Evolutionary conservation across 2,329 filamentous ascomycete genomes (phyloP), one percentile per base, ranked within the genome.

Genomic region (Ceratocystiopsis brevicomis): DNA sequence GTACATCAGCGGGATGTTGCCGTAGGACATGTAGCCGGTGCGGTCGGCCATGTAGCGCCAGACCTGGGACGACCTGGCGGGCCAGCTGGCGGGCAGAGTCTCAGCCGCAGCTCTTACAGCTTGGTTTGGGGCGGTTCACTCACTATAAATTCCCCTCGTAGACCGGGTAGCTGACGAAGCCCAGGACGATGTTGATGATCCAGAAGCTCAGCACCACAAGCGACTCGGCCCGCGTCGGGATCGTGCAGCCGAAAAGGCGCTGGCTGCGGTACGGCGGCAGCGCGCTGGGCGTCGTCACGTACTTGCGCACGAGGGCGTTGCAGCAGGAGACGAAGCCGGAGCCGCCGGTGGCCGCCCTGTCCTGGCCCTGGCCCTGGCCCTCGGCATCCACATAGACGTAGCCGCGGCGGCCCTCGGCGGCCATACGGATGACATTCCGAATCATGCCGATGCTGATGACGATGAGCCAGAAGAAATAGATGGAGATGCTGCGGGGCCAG

Each of bases 21-120:
- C 45, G 15, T 49, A 47, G 5, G 41, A 38, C 35, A 51, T 39
- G 32, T 38, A 45, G 32, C 52, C 52, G 3, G 51, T 50, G 21
- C 52, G 51, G 35, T 51, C 48, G 18, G 47, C 43, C 5, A 52
- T 15, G 18, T 47, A 50, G 15, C 45, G 37, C 45, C 43, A 48
- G 37, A 51, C 30, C 38, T 49, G 48, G 6, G 47, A 11, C 1
- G 50, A 36, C 30, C 1, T 21, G n/a, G n/a, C 9, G 15, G 33
- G 0, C 13, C 16, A 47, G 34, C 40, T 44, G 30, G n/a, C n/a
- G n/a, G n/a, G n/a, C n/a, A n/a, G n/a, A n/a, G n/a, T n/a, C n/a
- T n/a, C n/a, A n/a, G n/a, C n/a, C n/a, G n/a, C n/a, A n/a, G n/a
- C n/a, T n/a, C n/a, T n/a, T n/a, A n/a, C n/a, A n/a, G n/a, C n/a